Conservation (phyloP, 306 rosid genomes). For the Cicer arietinum region DNA sequence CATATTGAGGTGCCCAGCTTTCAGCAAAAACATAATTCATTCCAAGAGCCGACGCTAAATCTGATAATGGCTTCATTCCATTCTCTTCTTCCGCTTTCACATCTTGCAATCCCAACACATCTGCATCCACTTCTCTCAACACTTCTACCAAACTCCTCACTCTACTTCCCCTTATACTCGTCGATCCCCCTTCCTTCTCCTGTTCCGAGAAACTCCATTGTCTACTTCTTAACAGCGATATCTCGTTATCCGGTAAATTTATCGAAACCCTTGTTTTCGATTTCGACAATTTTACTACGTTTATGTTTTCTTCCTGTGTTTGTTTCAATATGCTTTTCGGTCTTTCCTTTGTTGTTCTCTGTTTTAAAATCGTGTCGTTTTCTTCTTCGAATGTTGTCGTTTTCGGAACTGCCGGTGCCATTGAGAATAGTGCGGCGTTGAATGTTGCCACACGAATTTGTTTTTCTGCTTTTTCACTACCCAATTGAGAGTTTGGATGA, state of each 20-base stretch:
- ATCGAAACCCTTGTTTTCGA: constrained; percentile 82
- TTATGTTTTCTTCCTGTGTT: constrained; percentile 38
- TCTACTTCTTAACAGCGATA: constrained; percentile 65
- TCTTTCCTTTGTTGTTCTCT: constrained; percentile 46
- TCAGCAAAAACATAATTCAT: constrained; percentile 91
- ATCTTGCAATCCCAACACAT: constrained; percentile 84
- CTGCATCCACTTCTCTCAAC: constrained; percentile 83
- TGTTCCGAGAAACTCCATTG: constrained; percentile 69
- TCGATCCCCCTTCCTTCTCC: constrained; percentile 45
- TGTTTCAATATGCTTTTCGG: constrained; percentile 85
- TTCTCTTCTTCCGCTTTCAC: constrained; percentile 98
- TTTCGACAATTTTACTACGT: constrained; percentile 44
- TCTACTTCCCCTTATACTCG: constrained; percentile 41
- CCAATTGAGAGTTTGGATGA: constrained; percentile 60
- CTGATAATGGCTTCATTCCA: constrained; percentile 90
- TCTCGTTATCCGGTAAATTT: constrained; percentile 92
- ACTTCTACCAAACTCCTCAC: constrained; percentile 72
- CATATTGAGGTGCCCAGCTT: constrained; percentile 98
- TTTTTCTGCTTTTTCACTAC: constrained; percentile 32
- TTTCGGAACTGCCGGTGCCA: constrained; percentile 86
- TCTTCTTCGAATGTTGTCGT: constrained; percentile 35
- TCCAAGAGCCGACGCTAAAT: constrained; percentile 79
- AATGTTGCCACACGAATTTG: constrained; percentile 78
- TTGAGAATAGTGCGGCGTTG: constrained; percentile 92
- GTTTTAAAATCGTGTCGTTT: constrained; percentile 40